Conservation (phyloP, 371 early-diverging fungal species). For the Mucor plumbeus region DNA sequence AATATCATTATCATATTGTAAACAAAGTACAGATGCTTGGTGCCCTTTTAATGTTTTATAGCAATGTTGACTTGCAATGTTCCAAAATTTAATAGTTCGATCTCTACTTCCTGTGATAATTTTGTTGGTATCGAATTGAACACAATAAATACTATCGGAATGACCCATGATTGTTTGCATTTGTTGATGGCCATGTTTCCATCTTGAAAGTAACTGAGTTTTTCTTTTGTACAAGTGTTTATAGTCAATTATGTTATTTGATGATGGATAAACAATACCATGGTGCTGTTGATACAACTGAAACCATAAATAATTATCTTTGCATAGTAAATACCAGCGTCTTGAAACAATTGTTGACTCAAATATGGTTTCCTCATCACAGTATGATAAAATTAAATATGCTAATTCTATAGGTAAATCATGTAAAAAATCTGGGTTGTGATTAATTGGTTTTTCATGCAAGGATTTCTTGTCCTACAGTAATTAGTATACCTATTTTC, state of each 20-base stretch:
- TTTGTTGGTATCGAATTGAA: constrained; percentile 79
- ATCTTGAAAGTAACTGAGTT: constrained; percentile 17
- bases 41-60: constrained; percentile 83
- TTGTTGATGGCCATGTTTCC: constrained; percentile 16
- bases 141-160: constrained; percentile 89
- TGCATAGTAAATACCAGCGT: constrained; percentile 16
- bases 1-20: constrained; percentile 81
- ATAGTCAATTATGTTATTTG: constrained; percentile 6
- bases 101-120: constrained; percentile 93
- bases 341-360: constrained; percentile 9
- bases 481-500: not conserved
- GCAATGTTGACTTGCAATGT: constrained; percentile 33
- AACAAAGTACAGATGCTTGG: constrained; percentile 84
- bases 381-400: constrained; percentile 17
- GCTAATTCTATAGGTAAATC: constrained; percentile 20
- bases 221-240: constrained; percentile 16
- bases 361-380: constrained; percentile 16
- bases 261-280: constrained; percentile 1
- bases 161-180: constrained; percentile 68
- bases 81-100: constrained; percentile 80
- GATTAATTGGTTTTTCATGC: not conserved
- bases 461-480: not conserved
- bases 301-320: constrained; percentile 25
- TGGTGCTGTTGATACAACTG: constrained; percentile 16
- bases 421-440: constrained; percentile 18